Base-by-base conservation (phyloP, 306 rosid genomes). In the Comarum palustre region DNA sequence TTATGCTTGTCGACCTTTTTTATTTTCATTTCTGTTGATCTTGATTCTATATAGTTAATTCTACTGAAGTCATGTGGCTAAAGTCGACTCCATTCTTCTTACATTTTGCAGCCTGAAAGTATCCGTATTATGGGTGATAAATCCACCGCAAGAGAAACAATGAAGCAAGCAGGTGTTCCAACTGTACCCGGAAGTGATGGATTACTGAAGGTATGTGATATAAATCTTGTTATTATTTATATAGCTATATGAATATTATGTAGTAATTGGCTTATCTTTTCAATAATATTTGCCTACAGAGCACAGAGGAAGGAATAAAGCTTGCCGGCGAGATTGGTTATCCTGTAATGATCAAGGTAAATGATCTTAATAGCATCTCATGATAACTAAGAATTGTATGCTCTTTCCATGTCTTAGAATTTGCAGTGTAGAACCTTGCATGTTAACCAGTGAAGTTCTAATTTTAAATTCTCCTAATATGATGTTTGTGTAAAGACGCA, bases 301-400 rank as follows among this genome's bases (percentile, higher is more conserved):
- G 70, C 86, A 91, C 91, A 4, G 99, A 94, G 79, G 99, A 94
- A 87, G 99, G 83, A 73, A 75, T 94, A 74, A 89, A 41, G 83
- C 84, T 94, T 75, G 96, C 99, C 48, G 12, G 83, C 57, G 99
- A 91, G 85, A 94, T 94, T 85, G 99, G 99, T 66, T 94, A 69
- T 75, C 99, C 99, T 8, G 99, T 94, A 66, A 91, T 94, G 99
- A 94, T 94, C 83, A 94, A 94, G 96, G 99, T 94, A 78, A 76
- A 61, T 55, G 61, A 51, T 67, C 58, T 27, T 73, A 65, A 27
- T 61, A 34, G 24, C 48, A 61, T 71, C 59, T 47, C 38, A 27
- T 78, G 43, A 15, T 31, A 36, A 63, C 45, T 48, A 73, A 12
- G 47, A 43, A 71, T 24, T 5, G 5, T 39, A 16, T 59, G 65